These are phyloP conservation scores for Vigna unguiculata DNA, from an alignment of 306 rosid genomes.

Conservation along the genomic window DNA sequence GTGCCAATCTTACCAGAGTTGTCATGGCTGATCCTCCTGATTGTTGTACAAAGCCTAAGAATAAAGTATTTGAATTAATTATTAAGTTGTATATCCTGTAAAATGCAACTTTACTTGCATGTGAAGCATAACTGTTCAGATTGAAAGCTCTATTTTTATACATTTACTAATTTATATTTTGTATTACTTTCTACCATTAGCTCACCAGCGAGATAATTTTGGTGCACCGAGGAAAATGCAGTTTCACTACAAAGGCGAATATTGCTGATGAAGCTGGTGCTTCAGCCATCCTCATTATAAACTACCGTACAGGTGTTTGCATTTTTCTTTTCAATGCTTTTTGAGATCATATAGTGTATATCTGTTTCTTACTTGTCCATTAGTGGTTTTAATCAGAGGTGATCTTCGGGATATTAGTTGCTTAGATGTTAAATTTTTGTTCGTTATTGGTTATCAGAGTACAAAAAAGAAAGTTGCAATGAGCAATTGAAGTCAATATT, in stretches of 20 bases:
- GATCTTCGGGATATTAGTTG: slow-evolving; percentile 21
- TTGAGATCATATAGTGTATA: slow-evolving; percentile 22
- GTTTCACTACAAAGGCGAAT: slow-evolving; percentile 95
- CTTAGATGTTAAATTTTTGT: slow-evolving; percentile 28
- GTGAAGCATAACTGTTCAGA: slow-evolving; percentile 33
- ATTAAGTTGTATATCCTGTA: slow-evolving; percentile 29
- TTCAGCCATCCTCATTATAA: slow-evolving; percentile 92
- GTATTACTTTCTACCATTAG: slow-evolving; percentile 63
- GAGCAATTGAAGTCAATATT: slow-evolving; percentile 19
- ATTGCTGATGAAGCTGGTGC: slow-evolving; percentile 83
- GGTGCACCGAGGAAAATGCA: slow-evolving; percentile 95
- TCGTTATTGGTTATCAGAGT: slow-evolving; percentile 4
- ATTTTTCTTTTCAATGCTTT: slow-evolving; percentile 31
- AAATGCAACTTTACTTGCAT: slow-evolving; percentile 28
- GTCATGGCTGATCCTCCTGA: slow-evolving; percentile 98
- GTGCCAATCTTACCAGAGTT: slow-evolving; percentile 84
- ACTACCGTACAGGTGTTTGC: slow-evolving; percentile 73
- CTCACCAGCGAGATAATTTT: slow-evolving; percentile 78
- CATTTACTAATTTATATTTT: slow-evolving; percentile 39
- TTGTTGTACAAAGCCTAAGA: slow-evolving; percentile 72
- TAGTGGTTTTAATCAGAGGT: slow-evolving; percentile 1
- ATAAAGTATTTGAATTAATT: slow-evolving; percentile 58
- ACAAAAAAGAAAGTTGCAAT: slow-evolving; percentile 24
- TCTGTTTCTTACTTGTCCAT: slow-evolving; percentile 17
- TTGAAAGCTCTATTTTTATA: slow-evolving; percentile 32